A percentile compares a stretch with the other conserved stretches of the same genome.
Evolutionary conservation across 371 early-diverging fungal genomes (phyloP).

Genomic region (Syncephalastrum racemosum): DNA sequence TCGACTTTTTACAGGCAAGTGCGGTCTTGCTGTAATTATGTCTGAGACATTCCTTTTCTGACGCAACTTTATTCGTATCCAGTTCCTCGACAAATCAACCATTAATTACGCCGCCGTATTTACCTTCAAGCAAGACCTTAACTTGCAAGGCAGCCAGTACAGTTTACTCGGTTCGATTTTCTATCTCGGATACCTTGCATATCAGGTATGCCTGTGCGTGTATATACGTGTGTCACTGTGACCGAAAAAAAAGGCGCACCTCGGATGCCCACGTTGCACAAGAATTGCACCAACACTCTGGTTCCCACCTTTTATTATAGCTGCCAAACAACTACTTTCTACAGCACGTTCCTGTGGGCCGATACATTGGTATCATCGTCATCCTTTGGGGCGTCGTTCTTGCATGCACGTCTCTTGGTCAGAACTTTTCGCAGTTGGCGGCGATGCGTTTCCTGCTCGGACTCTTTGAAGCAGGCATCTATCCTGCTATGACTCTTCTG

Average conservation of each 20-base stretch:
- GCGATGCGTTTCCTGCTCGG: slow-evolving; percentile 42
- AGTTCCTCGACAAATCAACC: slow-evolving; percentile 47
- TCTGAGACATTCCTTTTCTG: background rate
- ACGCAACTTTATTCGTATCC: background rate
- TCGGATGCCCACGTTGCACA: background rate
- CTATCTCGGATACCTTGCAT: slow-evolving; percentile 38
- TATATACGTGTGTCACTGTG: background rate
- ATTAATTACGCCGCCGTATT: slow-evolving; percentile 38
- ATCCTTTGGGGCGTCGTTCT: slow-evolving; percentile 37
- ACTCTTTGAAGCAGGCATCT: slow-evolving; percentile 28
- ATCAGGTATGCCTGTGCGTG: slow-evolving; percentile 25
- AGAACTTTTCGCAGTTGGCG: slow-evolving; percentile 34
- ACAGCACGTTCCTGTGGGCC: slow-evolving; percentile 32
- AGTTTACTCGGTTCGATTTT: slow-evolving; percentile 37
- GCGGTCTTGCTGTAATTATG: background rate
- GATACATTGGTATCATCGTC: slow-evolving; percentile 35
- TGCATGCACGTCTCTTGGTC: slow-evolving; percentile 20
- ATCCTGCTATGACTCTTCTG: slow-evolving; percentile 31
- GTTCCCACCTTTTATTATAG: slow-evolving; percentile 12
- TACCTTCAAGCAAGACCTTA: slow-evolving; percentile 28
- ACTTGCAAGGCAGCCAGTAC: slow-evolving; percentile 26
- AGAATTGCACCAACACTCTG: background rate
- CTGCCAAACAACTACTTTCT: slow-evolving; percentile 43
- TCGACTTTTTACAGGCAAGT: slow-evolving; percentile 41
- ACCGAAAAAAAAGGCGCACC: background rate